Conservation (phyloP, 495 filamentous ascomycete species). For the Sordaria brevicollis region DNA sequence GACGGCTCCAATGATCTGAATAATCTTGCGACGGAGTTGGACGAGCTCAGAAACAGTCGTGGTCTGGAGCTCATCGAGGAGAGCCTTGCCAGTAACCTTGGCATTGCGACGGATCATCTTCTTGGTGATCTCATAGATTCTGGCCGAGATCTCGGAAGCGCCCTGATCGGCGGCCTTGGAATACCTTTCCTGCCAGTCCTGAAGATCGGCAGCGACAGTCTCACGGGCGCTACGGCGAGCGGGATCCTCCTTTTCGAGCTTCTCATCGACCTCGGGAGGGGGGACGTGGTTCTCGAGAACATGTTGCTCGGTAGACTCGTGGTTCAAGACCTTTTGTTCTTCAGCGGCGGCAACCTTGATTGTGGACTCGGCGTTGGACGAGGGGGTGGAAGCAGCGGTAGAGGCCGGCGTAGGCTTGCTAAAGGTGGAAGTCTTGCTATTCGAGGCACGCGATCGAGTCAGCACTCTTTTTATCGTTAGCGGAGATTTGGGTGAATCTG, state of each 20-base stretch:
- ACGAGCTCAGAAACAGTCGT: constrained; percentile 50
- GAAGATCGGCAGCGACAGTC: constrained; percentile 67
- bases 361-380: background rate
- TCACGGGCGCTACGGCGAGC: constrained; percentile 42
- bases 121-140: constrained; percentile 53
- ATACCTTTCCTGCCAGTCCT: constrained; percentile 78
- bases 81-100: constrained; percentile 47
- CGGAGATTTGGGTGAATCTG: background rate
- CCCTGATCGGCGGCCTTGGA: constrained; percentile 71
- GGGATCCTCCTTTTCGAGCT: constrained; percentile 27
- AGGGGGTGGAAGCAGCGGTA: background rate
- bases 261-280: constrained; percentile 17
- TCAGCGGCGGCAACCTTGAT: background rate
- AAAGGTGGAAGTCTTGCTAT: constrained; percentile 21
- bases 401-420: constrained; percentile 25
- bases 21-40: constrained; percentile 57
- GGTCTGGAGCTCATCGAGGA: constrained; percentile 58
- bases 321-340: background rate
- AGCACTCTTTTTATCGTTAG: background rate
- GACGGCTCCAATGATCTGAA: constrained; percentile 45
- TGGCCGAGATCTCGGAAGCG: constrained; percentile 62
- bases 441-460: background rate
- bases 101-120: constrained; percentile 42
- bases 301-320: constrained; percentile 8
- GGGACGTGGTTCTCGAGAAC: constrained; percentile 8